Evolutionary conservation across 306 rosid species (phyloP), one percentile per base, ranked within the genome.

Genomic region (Herpetospermum pedunculosum): DNA sequence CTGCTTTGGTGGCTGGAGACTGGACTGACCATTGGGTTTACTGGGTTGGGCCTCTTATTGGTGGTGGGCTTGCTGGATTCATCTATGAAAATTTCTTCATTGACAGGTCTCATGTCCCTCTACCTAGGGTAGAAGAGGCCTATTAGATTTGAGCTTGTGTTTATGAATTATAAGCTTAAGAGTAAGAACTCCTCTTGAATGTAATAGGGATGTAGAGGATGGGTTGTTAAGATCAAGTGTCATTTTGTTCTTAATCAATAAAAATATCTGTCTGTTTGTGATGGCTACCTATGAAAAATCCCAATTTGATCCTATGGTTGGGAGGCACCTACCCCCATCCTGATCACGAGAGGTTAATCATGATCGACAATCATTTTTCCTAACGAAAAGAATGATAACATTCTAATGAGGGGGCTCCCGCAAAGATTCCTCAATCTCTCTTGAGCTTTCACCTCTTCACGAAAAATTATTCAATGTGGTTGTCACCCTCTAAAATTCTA

Each of bases 11-110:
- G 4, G 72, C 84, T 63, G 84, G 96, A 49, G 75, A 85, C 54
- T 93, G 96, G 97, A 91, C 97, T 0, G 87, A 93, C 63, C 92
- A 93, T 19, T 93, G 96, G 98, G 89, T 93, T 52, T 91, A 93
- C 71, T 93, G 98, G 96, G 92, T 89, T 54, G 96, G 98, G 6
- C 98, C 98, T n/a, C 89, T 91, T 11, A 81, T 89, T 46, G 98
- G 97, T 34, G 98, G 96, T 43, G 92, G 85, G 1, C 88, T 93
- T 68, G 98, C 91, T 4, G 97, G 97, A 4, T 89, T 76, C 77
- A 71, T 86, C 43, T 93, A 93, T 23, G 96, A 91, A 49, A 85
- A 74, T 59, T 87, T 89, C 84, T 91, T 93, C 83, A 93, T 89
- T 38, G n/a, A 64, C 29, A 74, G 87, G 44, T 32, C 84, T 25